Evolutionary conservation across 2,329 filamentous ascomycete genomes (phyloP).

Genomic region (Gnomoniopsis smithogilvyi): DNA sequence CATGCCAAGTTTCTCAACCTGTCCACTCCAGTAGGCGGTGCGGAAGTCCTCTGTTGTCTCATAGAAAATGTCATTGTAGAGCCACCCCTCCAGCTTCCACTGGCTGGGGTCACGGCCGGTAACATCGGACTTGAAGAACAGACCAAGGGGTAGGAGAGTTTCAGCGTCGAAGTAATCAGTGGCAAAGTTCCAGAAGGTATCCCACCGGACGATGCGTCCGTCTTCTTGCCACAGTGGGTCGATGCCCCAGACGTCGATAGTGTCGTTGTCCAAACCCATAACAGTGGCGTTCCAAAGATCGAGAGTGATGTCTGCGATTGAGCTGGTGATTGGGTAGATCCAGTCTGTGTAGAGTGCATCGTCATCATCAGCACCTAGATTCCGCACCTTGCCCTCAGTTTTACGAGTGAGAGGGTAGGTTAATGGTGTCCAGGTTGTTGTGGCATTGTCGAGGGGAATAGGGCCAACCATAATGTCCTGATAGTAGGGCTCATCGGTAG

Average conservation of each 20-base stretch:
- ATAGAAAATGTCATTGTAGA: slow-evolving; percentile 54
- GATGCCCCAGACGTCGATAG: slow-evolving; percentile 36
- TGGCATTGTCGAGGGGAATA: slow-evolving; percentile 38
- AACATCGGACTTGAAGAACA: slow-evolving; percentile 43
- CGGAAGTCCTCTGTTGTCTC: slow-evolving; percentile 45
- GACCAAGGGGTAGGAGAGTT: slow-evolving; percentile 42
- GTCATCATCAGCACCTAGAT: slow-evolving; percentile 35
- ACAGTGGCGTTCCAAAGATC: slow-evolving; percentile 40
- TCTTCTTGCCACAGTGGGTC: slow-evolving; percentile 39
- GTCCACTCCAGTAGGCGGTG: slow-evolving; percentile 36
- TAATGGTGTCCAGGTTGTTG: slow-evolving; percentile 35
- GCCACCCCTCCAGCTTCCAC: slow-evolving; percentile 51
- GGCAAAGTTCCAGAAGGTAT: slow-evolving; percentile 39
- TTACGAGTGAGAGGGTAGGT: slow-evolving; percentile 40
- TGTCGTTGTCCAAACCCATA: slow-evolving; percentile 38
- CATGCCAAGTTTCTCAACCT: slow-evolving; percentile 43
- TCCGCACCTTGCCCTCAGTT: slow-evolving; percentile 35
- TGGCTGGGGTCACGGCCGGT: slow-evolving; percentile 47
- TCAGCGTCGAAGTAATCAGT: slow-evolving; percentile 36
- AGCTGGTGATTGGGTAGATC: slow-evolving; percentile 31
- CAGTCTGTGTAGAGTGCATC: slow-evolving; percentile 27
- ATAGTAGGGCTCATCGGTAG: slow-evolving; percentile 34
- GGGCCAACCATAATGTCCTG: slow-evolving; percentile 48
- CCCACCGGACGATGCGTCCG: slow-evolving; percentile 44
- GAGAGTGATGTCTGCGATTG: slow-evolving; percentile 40